Evolutionary conservation across 345 rosid species (phyloP).

Genomic region (Lumnitzera racemosa): DNA sequence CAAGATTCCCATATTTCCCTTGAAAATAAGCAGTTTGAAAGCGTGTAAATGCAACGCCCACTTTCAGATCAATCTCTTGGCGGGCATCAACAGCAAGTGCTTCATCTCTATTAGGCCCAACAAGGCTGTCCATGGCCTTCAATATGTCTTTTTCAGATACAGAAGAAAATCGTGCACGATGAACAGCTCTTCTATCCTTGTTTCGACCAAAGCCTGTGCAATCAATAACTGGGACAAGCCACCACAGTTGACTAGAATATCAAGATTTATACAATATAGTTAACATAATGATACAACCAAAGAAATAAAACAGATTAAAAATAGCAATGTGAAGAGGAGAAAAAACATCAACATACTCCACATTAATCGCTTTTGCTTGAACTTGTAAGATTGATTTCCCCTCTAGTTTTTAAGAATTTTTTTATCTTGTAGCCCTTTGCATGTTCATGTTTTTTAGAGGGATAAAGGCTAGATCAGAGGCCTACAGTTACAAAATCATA

Average conservation of each 20-base stretch:
- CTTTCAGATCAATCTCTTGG: conserved; percentile 98
- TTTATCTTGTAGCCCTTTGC: too few relatives aligned
- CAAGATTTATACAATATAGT: neutral
- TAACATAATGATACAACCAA: too few relatives aligned
- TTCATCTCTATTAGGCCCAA: conserved; percentile 74
- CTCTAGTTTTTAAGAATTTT: too few relatives aligned
- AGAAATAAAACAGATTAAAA: neutral
- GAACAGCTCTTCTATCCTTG: conserved; percentile 51
- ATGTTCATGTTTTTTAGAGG: too few relatives aligned
- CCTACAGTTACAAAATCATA: too few relatives aligned
- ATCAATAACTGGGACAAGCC: conserved; percentile 55
- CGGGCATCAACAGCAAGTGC: conserved; percentile 98
- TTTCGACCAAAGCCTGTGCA: conserved; percentile 56
- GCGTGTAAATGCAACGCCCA: conserved; percentile 95
- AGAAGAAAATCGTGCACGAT: conserved; percentile 91
- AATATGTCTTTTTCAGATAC: conserved; percentile 88
- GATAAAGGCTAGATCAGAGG: too few relatives aligned
- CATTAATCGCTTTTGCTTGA: too few relatives aligned
- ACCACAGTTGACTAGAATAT: neutral
- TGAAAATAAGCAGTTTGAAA: conserved; percentile 91
- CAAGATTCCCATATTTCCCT: conserved; percentile 92
- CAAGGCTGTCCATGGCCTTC: conserved; percentile 84
- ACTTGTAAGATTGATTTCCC: too few relatives aligned
- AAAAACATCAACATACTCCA: too few relatives aligned
- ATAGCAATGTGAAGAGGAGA: neutral